Evolutionary conservation across 495 filamentous ascomycete genomes (phyloP).

Genomic region (Neurospora sp.): DNA sequence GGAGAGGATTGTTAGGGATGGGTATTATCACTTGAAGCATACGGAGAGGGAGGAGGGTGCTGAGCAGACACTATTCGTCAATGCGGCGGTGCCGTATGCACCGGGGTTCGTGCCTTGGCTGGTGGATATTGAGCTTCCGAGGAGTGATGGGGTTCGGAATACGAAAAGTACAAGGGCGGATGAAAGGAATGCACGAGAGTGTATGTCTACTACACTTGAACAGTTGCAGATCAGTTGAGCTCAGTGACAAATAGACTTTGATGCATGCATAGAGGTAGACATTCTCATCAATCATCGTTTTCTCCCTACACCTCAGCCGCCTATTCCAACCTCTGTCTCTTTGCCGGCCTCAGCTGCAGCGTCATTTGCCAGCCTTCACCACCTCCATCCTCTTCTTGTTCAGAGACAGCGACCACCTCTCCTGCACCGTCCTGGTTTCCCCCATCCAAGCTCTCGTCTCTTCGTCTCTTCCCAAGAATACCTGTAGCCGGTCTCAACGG

Average conservation of each 20-base stretch:
- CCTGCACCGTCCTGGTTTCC: too few relatives aligned
- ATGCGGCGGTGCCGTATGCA: conserved; percentile 46
- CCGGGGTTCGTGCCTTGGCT: conserved; percentile 48
- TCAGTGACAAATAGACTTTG: background rate
- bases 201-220: background rate
- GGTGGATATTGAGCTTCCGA: conserved; percentile 45
- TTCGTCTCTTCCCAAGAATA: too few relatives aligned
- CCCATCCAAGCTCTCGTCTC: too few relatives aligned
- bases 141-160: background rate
- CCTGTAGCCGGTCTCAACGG: too few relatives aligned
- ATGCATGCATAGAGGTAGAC: background rate
- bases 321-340: background rate
- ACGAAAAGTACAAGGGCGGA: background rate
- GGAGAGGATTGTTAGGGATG: background rate
- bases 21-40: conserved; percentile 14
- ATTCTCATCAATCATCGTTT: background rate
- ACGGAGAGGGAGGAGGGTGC: conserved; percentile 30
- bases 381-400: background rate
- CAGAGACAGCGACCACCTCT: too few relatives aligned
- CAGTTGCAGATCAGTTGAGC: background rate
- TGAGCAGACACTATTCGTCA: conserved; percentile 58
- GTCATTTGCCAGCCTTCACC: background rate
- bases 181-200: background rate
- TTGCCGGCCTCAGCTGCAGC: background rate
- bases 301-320: background rate